phyloP scores from a whole-genome alignment of 78 protist species.

The Goniomonas avonlea region DNA sequence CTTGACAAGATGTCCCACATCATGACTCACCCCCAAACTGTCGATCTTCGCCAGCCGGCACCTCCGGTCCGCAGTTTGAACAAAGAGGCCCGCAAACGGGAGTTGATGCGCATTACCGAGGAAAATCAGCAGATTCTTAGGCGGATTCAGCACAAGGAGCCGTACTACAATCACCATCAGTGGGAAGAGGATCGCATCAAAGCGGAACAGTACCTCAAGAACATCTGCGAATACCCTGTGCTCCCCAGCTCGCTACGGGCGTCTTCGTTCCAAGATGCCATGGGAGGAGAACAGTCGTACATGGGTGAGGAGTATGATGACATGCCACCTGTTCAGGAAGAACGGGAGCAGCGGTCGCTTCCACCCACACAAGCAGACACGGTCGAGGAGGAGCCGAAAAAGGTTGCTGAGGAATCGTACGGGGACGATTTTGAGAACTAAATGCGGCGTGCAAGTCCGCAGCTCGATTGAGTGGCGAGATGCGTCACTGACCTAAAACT shows the following conservation, averaged over 20 bases:
- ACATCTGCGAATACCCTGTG: conserved; percentile 11
- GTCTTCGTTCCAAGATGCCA: too few relatives aligned
- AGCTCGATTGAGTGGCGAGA: too few relatives aligned
- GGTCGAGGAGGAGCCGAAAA: too few relatives aligned
- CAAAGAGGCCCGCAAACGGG: conserved; percentile 16
- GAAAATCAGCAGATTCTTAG: conserved; percentile 14
- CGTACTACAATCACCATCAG: conserved; percentile 4
- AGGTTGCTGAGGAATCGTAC: too few relatives aligned
- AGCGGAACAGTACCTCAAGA: conserved; percentile 1
- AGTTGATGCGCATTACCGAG: conserved; percentile 26
- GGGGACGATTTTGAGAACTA: conserved; percentile 3
- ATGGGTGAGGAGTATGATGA: too few relatives aligned
- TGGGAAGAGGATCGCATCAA: conserved; percentile 9
- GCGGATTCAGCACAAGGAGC: conserved; percentile 30
- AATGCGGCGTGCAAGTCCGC: not conserved
- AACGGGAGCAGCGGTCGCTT: not conserved
- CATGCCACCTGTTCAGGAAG: not conserved
- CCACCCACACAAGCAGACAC: not conserved
- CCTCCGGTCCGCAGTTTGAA: not conserved
- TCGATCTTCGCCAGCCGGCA: not conserved
- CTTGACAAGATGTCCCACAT: conserved; percentile 30
- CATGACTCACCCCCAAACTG: not conserved
- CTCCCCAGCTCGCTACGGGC: not conserved
- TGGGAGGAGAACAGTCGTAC: too few relatives aligned
- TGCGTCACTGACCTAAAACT: too few relatives aligned